Evolutionary conservation across 2,329 filamentous ascomycete species (phyloP), one percentile per base, ranked within the genome.

Genomic region (Zymoseptoria brevis): DNA sequence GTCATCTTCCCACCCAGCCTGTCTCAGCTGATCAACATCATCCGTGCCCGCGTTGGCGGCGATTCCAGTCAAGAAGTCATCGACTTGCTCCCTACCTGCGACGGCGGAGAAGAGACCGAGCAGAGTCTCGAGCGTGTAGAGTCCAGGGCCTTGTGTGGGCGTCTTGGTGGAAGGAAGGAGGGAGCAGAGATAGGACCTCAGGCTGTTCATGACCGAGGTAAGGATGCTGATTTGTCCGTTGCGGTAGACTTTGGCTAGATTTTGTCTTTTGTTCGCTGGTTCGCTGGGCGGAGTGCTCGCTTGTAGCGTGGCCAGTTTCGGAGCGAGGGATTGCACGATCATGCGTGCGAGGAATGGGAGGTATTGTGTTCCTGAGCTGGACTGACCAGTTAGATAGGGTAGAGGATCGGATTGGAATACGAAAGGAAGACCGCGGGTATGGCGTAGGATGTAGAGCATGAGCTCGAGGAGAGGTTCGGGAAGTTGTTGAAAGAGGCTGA

Each of bases 51-150:
- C 67, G 41, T 64, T 68, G 13, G 66, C 65, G 29, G 66, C 67
- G n/a, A 74, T 64, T 16, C 72, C 72, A 3, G 67, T 58, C 30
- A 73, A 62, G 58, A 75, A 73, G 7, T 58, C 48, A 30, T 56
- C 53, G 60, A 62, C 55, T 57, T 58, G 9, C 54, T 63, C n/a
- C 49, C 53, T 8, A 57, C 61, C 54, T 51, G 52, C 49, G 22
- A 64, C 73, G 91, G 88, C 79, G 16, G 51, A 53, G 30, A 70
- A 61, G 1, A 68, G 55, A 19, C 67, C 61, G 19, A 71, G 48
- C 0, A 71, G 63, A 13, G 66, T 67, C 60, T 72, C 68, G 16
- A 73, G 59, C 2, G 67, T 71, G 22, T 71, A 63, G 11, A 72
- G 61, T n/a, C 64, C 59, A 1, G 66, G 57, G 9, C 62, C 64